These are phyloP conservation scores for Calonectria pseudoturangicola DNA, from an alignment of 2,329 filamentous ascomycete species.

Conservation along the genomic window DNA sequence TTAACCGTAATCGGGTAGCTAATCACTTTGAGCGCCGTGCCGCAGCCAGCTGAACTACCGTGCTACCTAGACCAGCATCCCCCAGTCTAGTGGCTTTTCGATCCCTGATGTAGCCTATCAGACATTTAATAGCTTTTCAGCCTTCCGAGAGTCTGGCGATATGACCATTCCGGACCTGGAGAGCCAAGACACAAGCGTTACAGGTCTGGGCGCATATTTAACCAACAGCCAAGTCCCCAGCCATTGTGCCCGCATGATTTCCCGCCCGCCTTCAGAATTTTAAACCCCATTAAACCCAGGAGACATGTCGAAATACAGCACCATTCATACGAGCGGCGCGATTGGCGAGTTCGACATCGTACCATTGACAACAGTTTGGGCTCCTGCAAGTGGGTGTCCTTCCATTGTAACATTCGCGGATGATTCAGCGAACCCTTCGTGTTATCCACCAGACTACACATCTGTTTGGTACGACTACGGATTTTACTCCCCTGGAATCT, in stretches of 20 bases:
- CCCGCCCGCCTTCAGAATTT: background rate
- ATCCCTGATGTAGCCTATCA: background rate
- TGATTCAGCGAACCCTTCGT: background rate
- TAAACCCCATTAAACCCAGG: background rate
- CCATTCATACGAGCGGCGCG: background rate
- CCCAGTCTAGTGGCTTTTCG: background rate
- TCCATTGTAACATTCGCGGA: conserved; percentile 18
- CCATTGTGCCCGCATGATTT: background rate
- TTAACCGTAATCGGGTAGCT: conserved; percentile 2
- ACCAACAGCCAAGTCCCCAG: background rate
- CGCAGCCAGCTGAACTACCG: conserved; percentile 19
- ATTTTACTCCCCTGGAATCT: conserved; percentile 8
- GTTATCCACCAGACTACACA: background rate
- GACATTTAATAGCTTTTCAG: too few species aligned
- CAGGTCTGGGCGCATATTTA: background rate
- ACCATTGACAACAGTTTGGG: conserved; percentile 5
- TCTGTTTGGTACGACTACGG: conserved; percentile 17
- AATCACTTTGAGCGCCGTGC: conserved; percentile 6
- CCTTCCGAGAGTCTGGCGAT: background rate
- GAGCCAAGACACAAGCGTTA: background rate
- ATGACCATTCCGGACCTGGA: background rate
- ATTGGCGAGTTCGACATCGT: conserved; percentile 10
- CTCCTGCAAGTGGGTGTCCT: background rate
- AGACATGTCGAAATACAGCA: conserved; percentile 2
- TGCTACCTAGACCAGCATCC: background rate